Percentiles rank a stretch among this genome's conserved stretches.
Conservation (phyloP, 139 green algal species). For the Gonium pectorale region DNA sequence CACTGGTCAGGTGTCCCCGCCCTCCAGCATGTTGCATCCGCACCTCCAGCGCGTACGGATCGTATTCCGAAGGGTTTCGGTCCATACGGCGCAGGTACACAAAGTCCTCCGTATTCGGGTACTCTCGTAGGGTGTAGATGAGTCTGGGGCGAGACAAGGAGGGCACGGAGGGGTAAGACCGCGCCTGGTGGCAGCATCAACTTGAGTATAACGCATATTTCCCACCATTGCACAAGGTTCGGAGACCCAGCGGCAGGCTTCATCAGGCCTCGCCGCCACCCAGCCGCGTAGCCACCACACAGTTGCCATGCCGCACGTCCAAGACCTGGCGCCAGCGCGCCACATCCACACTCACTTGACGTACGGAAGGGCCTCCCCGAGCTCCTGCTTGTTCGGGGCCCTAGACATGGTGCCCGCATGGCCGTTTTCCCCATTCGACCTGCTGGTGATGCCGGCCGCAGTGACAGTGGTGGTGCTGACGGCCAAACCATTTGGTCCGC, state of each 20-base stretch:
- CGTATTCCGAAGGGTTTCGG: conserved; percentile 70
- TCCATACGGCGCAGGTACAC: conserved; percentile 76
- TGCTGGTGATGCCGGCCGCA: background rate
- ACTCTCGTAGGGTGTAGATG: conserved; percentile 72
- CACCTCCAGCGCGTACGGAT: conserved; percentile 86
- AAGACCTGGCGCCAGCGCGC: too few species aligned
- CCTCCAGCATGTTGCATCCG: too few species aligned
- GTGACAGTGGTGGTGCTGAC: background rate
- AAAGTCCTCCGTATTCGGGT: conserved; percentile 80
- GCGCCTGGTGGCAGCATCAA: too few species aligned
- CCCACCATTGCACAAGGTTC: too few species aligned
- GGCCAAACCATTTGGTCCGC: too few species aligned
- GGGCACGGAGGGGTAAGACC: too few species aligned
- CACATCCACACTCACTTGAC: conserved; percentile 60
- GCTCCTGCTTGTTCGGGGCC: conserved; percentile 12
- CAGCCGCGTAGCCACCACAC: too few species aligned
- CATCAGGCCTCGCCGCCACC: too few species aligned
- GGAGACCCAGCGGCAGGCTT: too few species aligned
- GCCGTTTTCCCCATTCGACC: background rate
- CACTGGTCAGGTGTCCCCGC: too few species aligned
- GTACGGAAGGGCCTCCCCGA: conserved; percentile 51
- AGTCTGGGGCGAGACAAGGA: conserved; percentile 67
- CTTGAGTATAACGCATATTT: too few species aligned
- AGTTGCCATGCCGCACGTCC: too few species aligned
- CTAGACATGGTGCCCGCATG: background rate